Evolutionary conservation across 1,139 yeast species (phyloP), one percentile per base, ranked within the genome.

Genomic region (Barnettozyma hawaiiensis): DNA sequence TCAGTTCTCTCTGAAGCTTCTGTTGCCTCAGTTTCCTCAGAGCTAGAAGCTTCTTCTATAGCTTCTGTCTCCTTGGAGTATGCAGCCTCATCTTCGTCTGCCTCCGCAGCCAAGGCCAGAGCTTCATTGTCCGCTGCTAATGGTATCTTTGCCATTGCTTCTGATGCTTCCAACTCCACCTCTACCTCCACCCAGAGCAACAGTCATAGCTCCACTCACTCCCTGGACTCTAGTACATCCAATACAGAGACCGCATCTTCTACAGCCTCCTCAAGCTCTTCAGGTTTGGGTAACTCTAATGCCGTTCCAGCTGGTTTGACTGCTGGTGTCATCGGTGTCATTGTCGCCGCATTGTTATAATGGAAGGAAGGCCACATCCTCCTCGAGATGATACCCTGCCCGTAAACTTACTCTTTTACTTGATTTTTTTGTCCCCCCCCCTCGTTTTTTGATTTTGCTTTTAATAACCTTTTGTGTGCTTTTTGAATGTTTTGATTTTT

Each of bases 251-350:
- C 50, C 21, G 42, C 53, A 12, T 28, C 56, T 9, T 53, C 61
- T 35, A 46, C 61, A 21, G 40, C 47, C 27, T 31, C 54, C 41
- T 28, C 54, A 15, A 41, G 63, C 18, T 38, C 49, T 26, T 31
- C 53, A 35, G 75, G 67, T 41, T 64, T 64, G 37, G 63, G 55
- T 41, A 46, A 44, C 19, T 47, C 36, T 9, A 32, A 49, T 16
- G 43, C 49, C 52, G 48, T 63, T 53, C 53, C 66, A 61, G 60
- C 57, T 49, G 67, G 68, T 53, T 61, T 73, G 45, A 64, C 74
- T 19, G 57, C 74, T 44, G 80, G 81, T 53, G 56, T 74, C 42
- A 60, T 73, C 43, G 81, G 79, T 58, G 63, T 75, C 48, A 67
- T 73, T 37, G 61, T 70, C 53, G 77, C 76, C 52, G 74, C 76